Base-by-base conservation (phyloP, 2,329 filamentous ascomycete genomes). In the Xylariaceae sp. region DNA sequence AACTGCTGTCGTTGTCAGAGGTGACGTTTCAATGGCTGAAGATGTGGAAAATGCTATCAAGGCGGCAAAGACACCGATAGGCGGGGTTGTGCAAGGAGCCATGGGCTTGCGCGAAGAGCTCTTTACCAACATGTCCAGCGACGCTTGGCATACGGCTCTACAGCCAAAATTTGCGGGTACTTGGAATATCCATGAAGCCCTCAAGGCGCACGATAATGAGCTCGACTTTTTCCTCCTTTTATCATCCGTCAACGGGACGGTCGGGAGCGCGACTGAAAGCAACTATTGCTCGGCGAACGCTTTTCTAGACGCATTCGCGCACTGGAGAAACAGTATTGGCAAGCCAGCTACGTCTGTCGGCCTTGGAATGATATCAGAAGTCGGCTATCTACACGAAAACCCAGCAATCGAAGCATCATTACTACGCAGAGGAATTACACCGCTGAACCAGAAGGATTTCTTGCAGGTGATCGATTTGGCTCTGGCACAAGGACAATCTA, bases 281-380 rank as follows among this genome's bases (percentile, higher is more conserved):
- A 67, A 67, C 33, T 72, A 72, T 37, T 60, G 57, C n/a, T 59
- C 66, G 0, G 61, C 59, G 3, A 71, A 71, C 44, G 55, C 50
- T 7, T 70, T 63, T 50, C 57, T 68, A 2, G 67, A 70, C 39
- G 52, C 56, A 2, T 61, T 68, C 23, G 56, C 62, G 0, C 37
- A 54, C 2, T 61, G 60, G 37, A 54, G 63, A 4, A 47, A 55
- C 1, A 29, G 36, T 4, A 53, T 55, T 2, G 63, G 62, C 1
- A 54, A 62, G 1, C 44, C 62, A 3, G 55, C 54, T 3, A 40
- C 51, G 0, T 60, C 62, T 0, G 17, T 65, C 1, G 58, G 55
- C 2, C 37, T 65, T 0, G 58, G 60, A 1, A 59, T 69, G 56
- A 61, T 73, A 21, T 59, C 60, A 0, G 68, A 65, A 7, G 59